Base-by-base conservation (phyloP, 805 yeast genomes). In the Dipodascus albidus region DNA sequence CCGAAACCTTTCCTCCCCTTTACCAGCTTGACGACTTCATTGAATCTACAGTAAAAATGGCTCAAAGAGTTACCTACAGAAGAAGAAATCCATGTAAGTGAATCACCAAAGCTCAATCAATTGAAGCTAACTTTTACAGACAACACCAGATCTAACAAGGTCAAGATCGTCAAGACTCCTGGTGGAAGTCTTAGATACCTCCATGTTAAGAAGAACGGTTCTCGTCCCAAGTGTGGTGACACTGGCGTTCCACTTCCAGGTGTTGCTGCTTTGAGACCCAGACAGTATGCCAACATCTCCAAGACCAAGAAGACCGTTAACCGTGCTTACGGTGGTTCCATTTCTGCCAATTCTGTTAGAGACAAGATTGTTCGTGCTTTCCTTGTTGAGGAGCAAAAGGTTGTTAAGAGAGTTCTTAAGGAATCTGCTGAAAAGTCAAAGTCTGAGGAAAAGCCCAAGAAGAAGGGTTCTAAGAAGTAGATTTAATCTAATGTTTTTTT, bases 261-360 rank as follows among this genome's bases (percentile, higher is more conserved):
- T 81, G 75, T 93, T 72, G 82, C 95, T 64, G 79, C 96, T 67
- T 81, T 91, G 74, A 89, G 99, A 84, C 98, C 99, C 81, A 87
- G 97, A 80, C 81, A 88, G 80, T 90, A 87, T 82, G 97, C 97
- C 68, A 77, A 79, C 67, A 82, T 91, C 67, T 88, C 98, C 66
- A 90, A 85, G 82, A 88, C 96, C 72, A 86, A 85, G 82, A 93
- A 93, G 85, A 86, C 96, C 67, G 99, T 93, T 67, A 90, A 91
- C 73, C 93, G 99, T 84, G 90, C 96, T 69, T 93, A 93, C 91
- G 99, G 99, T 82, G 99, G 99, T 87, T 72, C 85, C 86, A 82
- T 88, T 93, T 81, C 96, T 91, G 76, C 88, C 81, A 61, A 59
- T 87, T 88, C 96, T 81, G 98, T 91, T 74, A 91, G 91, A 85